Conservation (phyloP, 192 early-diverging fungal genomes). For the Coemansia sp. region DNA sequence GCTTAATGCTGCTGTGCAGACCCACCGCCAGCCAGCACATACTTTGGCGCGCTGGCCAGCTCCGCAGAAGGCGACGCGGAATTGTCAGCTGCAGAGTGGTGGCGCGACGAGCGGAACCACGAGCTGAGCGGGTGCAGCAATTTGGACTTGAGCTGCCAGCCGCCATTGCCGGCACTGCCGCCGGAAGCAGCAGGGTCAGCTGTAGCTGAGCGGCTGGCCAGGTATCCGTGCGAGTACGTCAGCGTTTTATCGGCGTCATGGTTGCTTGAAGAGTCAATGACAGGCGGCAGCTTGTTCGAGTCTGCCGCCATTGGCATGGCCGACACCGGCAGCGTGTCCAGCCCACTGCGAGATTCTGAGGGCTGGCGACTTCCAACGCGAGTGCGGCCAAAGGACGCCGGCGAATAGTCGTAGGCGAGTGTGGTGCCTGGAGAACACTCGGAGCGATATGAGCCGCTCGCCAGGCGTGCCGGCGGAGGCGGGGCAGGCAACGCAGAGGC, state of each 20-base stretch:
- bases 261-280: not conserved
- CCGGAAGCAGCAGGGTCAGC: not conserved
- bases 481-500: conserved; percentile 6
- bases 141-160: conserved; percentile 48
- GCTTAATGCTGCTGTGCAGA: too few species aligned
- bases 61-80: not conserved
- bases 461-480: conserved; percentile 37
- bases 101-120: conserved; percentile 50
- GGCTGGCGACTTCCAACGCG: conserved; percentile 6
- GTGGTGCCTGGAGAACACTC: conserved; percentile 43
- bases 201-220: not conserved
- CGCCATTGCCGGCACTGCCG: conserved; percentile 12
- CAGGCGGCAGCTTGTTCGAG: not conserved
- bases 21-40: conserved; percentile 1
- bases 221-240: conserved; percentile 1
- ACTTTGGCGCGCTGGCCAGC: conserved; percentile 6
- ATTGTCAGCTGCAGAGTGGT: conserved; percentile 2
- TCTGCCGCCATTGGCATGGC: not conserved
- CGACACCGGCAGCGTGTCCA: conserved; percentile 5
- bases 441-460: conserved; percentile 29
- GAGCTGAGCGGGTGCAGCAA: conserved; percentile 43
- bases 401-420: conserved; percentile 30
- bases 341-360: not conserved
- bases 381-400: conserved; percentile 12
- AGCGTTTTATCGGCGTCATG: conserved; percentile 10